Percentiles rank a stretch among this genome's conserved stretches.
Evolutionary conservation across 2,329 filamentous ascomycete genomes (phyloP).

Genomic region (Colletotrichum tabaci): DNA sequence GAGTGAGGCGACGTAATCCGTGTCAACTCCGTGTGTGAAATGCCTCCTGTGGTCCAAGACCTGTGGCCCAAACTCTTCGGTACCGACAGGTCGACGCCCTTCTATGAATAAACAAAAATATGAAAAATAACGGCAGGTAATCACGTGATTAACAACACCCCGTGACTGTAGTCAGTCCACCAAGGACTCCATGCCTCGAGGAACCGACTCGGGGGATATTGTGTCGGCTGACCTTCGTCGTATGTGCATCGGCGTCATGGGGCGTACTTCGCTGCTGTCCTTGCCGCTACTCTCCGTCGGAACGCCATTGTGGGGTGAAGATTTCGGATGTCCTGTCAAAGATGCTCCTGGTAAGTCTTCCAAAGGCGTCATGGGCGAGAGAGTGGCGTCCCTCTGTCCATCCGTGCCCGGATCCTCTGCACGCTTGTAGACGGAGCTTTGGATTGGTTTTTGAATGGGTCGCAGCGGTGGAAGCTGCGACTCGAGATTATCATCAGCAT

Average conservation of each 20-base stretch:
- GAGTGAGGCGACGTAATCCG: slow-evolving; percentile 3
- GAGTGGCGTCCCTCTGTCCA: not conserved
- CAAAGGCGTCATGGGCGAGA: not conserved
- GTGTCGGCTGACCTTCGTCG: slow-evolving; percentile 49
- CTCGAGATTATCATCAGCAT: slow-evolving; percentile 42
- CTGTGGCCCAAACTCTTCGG: slow-evolving; percentile 40
- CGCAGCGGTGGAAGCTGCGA: slow-evolving; percentile 47
- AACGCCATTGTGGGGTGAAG: slow-evolving; percentile 26
- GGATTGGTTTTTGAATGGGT: slow-evolving; percentile 42
- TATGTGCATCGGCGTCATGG: slow-evolving; percentile 32
- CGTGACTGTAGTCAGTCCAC: slow-evolving; percentile 48
- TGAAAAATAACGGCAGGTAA: slow-evolving; percentile 1
- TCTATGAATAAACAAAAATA: slow-evolving; percentile 33
- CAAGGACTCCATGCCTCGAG: slow-evolving; percentile 57
- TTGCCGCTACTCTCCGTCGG: slow-evolving; percentile 8
- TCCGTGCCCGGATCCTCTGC: not conserved
- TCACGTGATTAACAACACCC: not conserved
- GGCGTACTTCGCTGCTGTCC: slow-evolving; percentile 29
- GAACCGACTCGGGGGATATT: slow-evolving; percentile 61
- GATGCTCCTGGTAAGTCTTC: slow-evolving; percentile 27
- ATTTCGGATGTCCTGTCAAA: slow-evolving; percentile 35
- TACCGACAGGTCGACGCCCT: slow-evolving; percentile 22
- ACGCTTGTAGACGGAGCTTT: slow-evolving; percentile 42
- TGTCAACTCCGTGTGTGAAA: slow-evolving; percentile 26
- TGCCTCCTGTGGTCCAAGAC: slow-evolving; percentile 6